Evolutionary conservation across 2,329 filamentous ascomycete species (phyloP), one percentile per base, ranked within the genome.

Genomic region (Herpomyces periplanetae): DNA sequence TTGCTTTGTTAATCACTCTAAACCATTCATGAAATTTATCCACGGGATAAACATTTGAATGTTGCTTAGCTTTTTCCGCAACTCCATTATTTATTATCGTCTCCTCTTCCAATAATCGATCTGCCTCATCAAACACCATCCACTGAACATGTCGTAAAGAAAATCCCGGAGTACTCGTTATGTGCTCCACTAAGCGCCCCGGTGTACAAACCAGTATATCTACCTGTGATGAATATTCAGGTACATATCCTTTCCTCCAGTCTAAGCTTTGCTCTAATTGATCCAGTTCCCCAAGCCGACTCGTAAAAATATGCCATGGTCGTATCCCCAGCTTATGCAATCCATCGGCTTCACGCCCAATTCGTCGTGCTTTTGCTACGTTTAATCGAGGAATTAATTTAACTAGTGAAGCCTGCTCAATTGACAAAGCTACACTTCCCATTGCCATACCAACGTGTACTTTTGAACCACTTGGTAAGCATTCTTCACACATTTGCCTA

Each of bases 41-140:
- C 73, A 88, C 30, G 75, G 64, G 34, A 88, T 73, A 36, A 80
- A 88, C 31, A 64, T 73, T 35, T 91, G 68, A 16, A n/a, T n/a
- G n/a, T n/a, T n/a, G n/a, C n/a, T n/a, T n/a, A n/a, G n/a, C n/a
- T n/a, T n/a, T n/a, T n/a, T n/a, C n/a, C n/a, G n/a, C n/a, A n/a
- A n/a, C n/a, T n/a, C n/a, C n/a, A n/a, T n/a, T n/a, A n/a, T n/a
- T n/a, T n/a, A n/a, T n/a, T n/a, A n/a, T n/a, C n/a, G n/a, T n/a
- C n/a, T n/a, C n/a, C n/a, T n/a, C n/a, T n/a, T 73, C 63, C 4
- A 91, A 49, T 6, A 91, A 44, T 32, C 80, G 69, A 36, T 91
- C 75, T 5, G 75, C 80, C 39, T 91, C 75, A 30, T 91, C 75
- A 17, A 88, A 63, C 2, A 88, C 54, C 0, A 91, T 45, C 71